phyloP scores from a whole-genome alignment of 2,329 filamentous ascomycete genomes.

The Chlorencoelia australis region DNA sequence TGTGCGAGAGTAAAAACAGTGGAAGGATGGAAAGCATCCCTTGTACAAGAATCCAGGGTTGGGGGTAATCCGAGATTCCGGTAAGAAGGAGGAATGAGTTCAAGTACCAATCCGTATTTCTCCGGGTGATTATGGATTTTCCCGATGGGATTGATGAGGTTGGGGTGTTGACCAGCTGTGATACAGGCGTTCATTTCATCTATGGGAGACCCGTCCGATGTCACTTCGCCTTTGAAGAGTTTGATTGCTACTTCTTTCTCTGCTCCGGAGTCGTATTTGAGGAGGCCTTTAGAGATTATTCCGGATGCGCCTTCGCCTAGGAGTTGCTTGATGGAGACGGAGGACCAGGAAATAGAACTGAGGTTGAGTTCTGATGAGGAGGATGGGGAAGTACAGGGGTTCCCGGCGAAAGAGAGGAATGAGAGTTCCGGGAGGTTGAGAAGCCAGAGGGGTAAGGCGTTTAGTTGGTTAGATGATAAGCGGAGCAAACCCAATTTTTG shows the following conservation, averaged over 20 bases:
- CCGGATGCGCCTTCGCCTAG: constrained; percentile 38
- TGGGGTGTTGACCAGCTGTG: constrained; percentile 35
- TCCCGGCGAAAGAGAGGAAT: constrained; percentile 38
- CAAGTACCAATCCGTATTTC: constrained; percentile 35
- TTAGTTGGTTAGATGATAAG: constrained; percentile 34
- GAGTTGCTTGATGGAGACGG: constrained; percentile 31
- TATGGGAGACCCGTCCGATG: constrained; percentile 37
- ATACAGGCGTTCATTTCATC: constrained; percentile 40
- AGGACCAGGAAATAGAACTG: constrained; percentile 31
- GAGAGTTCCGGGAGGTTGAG: constrained; percentile 35
- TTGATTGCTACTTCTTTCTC: constrained; percentile 37
- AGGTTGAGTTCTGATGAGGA: constrained; percentile 24
- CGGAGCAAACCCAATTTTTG: constrained; percentile 34
- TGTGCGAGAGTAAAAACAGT: constrained; percentile 24
- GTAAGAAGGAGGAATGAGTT: constrained; percentile 36
- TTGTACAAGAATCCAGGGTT: constrained; percentile 35
- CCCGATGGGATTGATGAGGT: constrained; percentile 37
- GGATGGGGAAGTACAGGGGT: constrained; percentile 31
- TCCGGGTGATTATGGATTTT: constrained; percentile 33
- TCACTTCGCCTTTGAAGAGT: constrained; percentile 37
- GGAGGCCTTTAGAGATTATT: constrained; percentile 33
- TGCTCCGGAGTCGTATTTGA: constrained; percentile 22
- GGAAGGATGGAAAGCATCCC: constrained; percentile 32
- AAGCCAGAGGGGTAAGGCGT: constrained; percentile 33
- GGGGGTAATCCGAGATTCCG: constrained; percentile 35